Evolutionary conservation across 2,329 filamentous ascomycete genomes (phyloP).

Genomic region (Chaetomium sp.): DNA sequence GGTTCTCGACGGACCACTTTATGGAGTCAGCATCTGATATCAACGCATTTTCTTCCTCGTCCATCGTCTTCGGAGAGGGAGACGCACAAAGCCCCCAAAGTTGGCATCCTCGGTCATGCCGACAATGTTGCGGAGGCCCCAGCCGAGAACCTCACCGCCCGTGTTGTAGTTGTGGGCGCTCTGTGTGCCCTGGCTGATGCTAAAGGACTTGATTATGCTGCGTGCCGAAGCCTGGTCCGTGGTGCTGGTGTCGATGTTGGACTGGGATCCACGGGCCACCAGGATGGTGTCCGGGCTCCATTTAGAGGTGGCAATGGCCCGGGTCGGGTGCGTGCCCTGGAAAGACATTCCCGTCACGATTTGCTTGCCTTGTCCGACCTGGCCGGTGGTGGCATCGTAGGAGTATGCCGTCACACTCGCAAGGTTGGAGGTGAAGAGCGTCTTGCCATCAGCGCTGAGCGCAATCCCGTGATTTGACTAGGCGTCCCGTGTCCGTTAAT

Average conservation of each 20-base stretch:
- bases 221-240: conserved; percentile 49
- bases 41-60: background rate
- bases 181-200: conserved; percentile 46
- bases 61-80: background rate
- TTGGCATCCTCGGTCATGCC: conserved; percentile 56
- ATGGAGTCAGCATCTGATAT: conserved; percentile 11
- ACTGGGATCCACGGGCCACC: conserved; percentile 54
- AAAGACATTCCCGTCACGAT: conserved; percentile 53
- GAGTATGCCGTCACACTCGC: conserved; percentile 52
- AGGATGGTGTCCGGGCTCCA: conserved; percentile 51
- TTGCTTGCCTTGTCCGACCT: conserved; percentile 44
- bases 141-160: conserved; percentile 31
- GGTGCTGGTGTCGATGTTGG: conserved; percentile 54
- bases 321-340: conserved; percentile 52
- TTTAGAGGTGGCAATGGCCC: conserved; percentile 54
- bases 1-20: conserved; percentile 62
- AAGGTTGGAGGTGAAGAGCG: conserved; percentile 44
- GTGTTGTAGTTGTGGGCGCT: conserved; percentile 23
- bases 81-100: conserved; percentile 38
- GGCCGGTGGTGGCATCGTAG: conserved; percentile 50
- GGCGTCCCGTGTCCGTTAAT: background rate
- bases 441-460: conserved; percentile 39
- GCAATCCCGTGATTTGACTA: conserved; percentile 40
- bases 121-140: conserved; percentile 61
- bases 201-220: conserved; percentile 59